Evolutionary conservation across 139 green algal species (phyloP), one percentile per base, ranked within the genome.

Genomic region (Picochlorum sp.): DNA sequence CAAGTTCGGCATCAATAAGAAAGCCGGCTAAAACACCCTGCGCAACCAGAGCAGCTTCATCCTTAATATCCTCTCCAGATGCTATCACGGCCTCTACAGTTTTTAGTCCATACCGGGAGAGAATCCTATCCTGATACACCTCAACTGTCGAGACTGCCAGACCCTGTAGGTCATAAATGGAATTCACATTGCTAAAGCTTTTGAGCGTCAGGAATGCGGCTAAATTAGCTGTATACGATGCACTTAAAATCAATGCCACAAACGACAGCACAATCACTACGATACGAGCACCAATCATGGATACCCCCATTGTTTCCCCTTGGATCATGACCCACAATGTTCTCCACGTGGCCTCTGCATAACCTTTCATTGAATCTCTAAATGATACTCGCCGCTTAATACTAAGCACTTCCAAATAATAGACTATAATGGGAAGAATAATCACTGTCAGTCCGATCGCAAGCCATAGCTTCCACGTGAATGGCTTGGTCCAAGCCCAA

Each of bases 221-320:
- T 18, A 66, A 56, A 37, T 66, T 66, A 24, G 60, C 60, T 49
- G 60, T 66, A 8, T 66, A 66, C 13, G 55, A 45, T 13, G 23
- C 14, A 9, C 23, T n/a, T 14, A 61, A 13, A 45, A 66, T 66
- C 11, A 66, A n/a, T 10, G 28, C 26, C 8, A 58, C 11, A 21
- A 58, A 57, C 0, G 60, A 15, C 57, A 66, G 57, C 13, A 16
- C 11, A 30, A 66, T 58, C 0, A 54, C 9, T n/a, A 34, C 30
- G 2, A 66, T 58, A 24, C 60, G 26, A 21, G 60, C 26, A 9
- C 28, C 10, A 0, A 66, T 10, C 13, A 24, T 47, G 28, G 60
- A 54, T 10, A 66, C 60, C 2, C 57, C 18, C 11, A 66, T 28
- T 18, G 60, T 66, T 37, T 34, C 60, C 0, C 60, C 60, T 18